Evolutionary conservation across 805 yeast genomes (phyloP), one percentile per base, ranked within the genome.

Genomic region (Nakazawaea ishiwadae): DNA sequence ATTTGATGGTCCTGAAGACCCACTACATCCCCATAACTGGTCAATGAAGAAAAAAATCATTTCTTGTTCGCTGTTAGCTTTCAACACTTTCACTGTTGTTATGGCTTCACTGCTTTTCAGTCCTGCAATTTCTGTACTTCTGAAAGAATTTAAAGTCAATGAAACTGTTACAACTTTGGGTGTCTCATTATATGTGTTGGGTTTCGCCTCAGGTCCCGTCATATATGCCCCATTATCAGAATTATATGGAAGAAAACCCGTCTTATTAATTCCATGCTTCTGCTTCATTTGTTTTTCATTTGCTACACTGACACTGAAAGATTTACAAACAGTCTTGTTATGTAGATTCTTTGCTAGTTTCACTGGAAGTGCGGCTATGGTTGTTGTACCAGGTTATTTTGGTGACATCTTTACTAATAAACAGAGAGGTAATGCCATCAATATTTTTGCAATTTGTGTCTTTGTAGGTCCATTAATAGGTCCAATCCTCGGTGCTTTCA

Each of bases 191-290:
- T 90, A 77, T 52, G 96, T 90, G n/a, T 60, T 88, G 33, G 98
- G 97, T 10, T 90, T 89, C 62, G 96, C 96, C 1, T 73, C 87
- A 0, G 96, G 97, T 15, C 97, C 98, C 4, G 68, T 89, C 39
- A 54, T 87, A 29, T 89, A 93, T 87, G 96, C 93, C 19, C 96
- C 96, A 4, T 58, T 84, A 29, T 81, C 91, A 14, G 95, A 84
- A 58, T 52, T 82, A 28, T 80, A 70, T 49, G 93, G 95, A 41
- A 75, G 95, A 60, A 74, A 75, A 57, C 60, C 72, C 15, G 79
- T 85, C 12, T 52, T 84, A 39, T 48, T 82, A 2, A 47, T 77
- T 3, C 75, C 88, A 3, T 59, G 72, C 4, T 65, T 85, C 33
- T 74, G 81, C 1, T 74, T 75, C 54, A 63, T 73, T 16, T 52